Percentiles rank a stretch among this genome's conserved stretches.
phyloP scores from a whole-genome alignment of 306 rosid genomes.

The Hippophae rhamnoides region DNA sequence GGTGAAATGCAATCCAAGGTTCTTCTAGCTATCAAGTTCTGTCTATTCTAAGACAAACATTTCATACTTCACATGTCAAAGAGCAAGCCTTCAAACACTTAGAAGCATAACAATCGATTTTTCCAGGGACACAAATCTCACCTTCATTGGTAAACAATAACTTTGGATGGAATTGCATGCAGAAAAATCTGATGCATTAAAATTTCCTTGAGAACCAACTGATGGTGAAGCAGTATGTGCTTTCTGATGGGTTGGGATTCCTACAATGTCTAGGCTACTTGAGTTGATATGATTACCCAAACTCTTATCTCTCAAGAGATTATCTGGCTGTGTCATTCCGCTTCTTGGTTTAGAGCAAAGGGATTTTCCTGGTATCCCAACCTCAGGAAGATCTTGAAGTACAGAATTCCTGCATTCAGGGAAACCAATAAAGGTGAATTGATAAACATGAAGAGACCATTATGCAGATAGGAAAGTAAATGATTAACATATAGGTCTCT shows the following conservation, averaged over 20 bases:
- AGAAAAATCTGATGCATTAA: conserved; percentile 20
- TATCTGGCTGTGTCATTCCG: conserved; percentile 26
- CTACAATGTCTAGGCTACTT: conserved; percentile 9
- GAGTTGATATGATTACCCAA: conserved; percentile 19
- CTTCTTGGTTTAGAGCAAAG: conserved; percentile 32
- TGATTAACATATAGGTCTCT: conserved; percentile 4
- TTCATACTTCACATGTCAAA: too few species aligned
- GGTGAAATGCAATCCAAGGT: too few species aligned
- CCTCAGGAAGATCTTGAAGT: conserved; percentile 41
- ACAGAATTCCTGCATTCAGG: conserved; percentile 53
- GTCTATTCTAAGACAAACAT: too few species aligned
- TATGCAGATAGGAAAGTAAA: not conserved
- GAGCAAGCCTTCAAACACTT: too few species aligned
- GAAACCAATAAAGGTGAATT: conserved; percentile 19
- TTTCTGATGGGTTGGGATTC: conserved; percentile 22
- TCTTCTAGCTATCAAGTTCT: too few species aligned
- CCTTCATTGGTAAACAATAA: conserved; percentile 32
- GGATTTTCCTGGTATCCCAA: conserved; percentile 28
- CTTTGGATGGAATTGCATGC: conserved; percentile 26
- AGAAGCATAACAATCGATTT: not conserved
- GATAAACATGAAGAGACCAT: conserved; percentile 6
- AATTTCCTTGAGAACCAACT: conserved; percentile 22
- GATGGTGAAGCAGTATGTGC: conserved; percentile 24
- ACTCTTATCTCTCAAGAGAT: conserved; percentile 7
- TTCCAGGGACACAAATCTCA: conserved; percentile 17